Evolutionary conservation across 2,329 filamentous ascomycete genomes (phyloP), one percentile per base, ranked within the genome.

Genomic region (Aspergillus terreus): DNA sequence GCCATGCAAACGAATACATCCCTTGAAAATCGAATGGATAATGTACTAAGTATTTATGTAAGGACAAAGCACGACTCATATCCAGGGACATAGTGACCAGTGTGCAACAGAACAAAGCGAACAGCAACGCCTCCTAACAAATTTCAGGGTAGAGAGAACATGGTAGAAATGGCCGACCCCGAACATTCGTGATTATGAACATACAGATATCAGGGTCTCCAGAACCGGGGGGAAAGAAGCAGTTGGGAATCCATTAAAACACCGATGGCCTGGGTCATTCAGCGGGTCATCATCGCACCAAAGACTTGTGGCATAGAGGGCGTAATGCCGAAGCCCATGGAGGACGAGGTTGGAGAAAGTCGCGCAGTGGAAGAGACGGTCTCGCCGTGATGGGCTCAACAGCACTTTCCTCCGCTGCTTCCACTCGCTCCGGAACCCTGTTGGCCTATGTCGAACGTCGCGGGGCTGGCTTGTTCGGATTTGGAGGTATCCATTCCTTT

Each of bases 401-500:
- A 95, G 78, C 90, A 95, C 75, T 90, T 90, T 66, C 84, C 79
- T 49, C 81, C 79, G 52, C 79, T 65, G 52, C 78, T 78, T 45
- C 78, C 78, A 58, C 67, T 71, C 54, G 64, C 53, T 23, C 71
- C 71, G 45, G 79, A 80, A 60, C 81, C 81, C 64, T 79, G 74
- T 63, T 83, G 81, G 60, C 82, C 81, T 63, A 92, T 87, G 68
- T 85, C 88, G 63, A 92, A 85, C 43, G 84, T 84, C 56, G 76
- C 72, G 33, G 73, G 63, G 32, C 78, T 73, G 33, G 79, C 73
- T 64, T 84, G 81, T 62, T 94, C 88, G 58, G 83, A 83, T 79
- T 92, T 90, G 61, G 86, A 84, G 58, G 86, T 95, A 72, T 97
- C 92, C 75, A 96, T 94, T 72, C 96, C 86, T 82, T 96, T 96